phyloP scores from a whole-genome alignment of 179 eudicot species.

The Vitellaria paradoxa region DNA sequence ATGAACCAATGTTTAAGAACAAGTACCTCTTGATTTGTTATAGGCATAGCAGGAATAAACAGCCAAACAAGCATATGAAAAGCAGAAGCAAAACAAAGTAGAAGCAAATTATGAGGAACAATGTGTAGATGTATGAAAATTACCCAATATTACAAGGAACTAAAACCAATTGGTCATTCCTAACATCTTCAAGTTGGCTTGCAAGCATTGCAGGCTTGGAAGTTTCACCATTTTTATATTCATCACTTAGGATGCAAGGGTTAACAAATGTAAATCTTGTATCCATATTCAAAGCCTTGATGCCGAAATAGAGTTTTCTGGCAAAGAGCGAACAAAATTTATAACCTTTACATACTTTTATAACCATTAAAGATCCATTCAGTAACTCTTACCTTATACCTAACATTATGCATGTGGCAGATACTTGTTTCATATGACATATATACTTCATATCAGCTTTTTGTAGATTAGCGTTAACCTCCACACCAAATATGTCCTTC shows the following conservation, averaged over 20 bases:
- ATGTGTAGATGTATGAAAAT: not conserved
- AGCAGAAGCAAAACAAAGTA: too few relatives aligned
- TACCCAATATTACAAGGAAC: not conserved
- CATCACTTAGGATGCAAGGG: not conserved
- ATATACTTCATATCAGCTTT: not conserved
- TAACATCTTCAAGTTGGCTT: not conserved
- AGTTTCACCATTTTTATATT: not conserved
- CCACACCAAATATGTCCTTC: not conserved
- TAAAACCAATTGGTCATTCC: not conserved
- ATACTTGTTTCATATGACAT: not conserved
- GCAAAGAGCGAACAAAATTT: not conserved
- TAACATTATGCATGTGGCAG: not conserved
- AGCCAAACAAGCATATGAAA: too few relatives aligned
- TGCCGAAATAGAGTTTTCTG: not conserved
- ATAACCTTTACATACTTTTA: not conserved
- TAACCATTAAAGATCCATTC: not conserved
- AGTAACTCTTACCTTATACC: not conserved
- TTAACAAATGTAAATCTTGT: not conserved
- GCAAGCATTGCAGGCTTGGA: not conserved
- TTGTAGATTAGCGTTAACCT: not conserved
- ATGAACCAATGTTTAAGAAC: too few relatives aligned
- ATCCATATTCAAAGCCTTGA: not conserved
- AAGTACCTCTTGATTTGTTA: too few relatives aligned
- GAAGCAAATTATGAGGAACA: not conserved
- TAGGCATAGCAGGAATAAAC: too few relatives aligned